Percentiles rank a stretch among this genome's conserved stretches.
These are phyloP conservation scores for Myriangium duriaei DNA, from an alignment of 2,329 filamentous ascomycete species.

Conservation along the genomic window DNA sequence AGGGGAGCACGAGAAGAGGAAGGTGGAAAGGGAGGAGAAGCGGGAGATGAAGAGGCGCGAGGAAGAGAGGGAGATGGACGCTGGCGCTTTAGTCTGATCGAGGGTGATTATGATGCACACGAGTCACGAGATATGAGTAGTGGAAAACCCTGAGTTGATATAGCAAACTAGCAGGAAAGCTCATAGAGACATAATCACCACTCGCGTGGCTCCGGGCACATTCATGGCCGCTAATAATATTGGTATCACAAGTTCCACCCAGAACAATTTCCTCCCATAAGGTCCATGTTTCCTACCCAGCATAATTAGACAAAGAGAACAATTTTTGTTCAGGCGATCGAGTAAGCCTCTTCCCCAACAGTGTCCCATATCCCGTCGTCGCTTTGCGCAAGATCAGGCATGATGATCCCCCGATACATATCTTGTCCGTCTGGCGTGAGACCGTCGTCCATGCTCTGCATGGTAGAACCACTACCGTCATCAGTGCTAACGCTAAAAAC, in stretches of 20 bases:
- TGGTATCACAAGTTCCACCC: too few relatives aligned
- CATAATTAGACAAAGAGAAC: too few relatives aligned
- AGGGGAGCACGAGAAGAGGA: constrained; percentile 25
- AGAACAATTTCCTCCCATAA: constrained; percentile 27
- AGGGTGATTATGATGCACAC: too few relatives aligned
- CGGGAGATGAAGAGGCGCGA: constrained; percentile 21
- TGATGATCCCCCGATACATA: constrained; percentile 19
- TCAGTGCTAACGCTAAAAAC: constrained; percentile 45
- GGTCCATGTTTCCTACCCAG: constrained; percentile 27
- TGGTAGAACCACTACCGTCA: constrained; percentile 39
- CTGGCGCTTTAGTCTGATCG: constrained; percentile 24
- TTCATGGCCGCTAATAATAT: too few relatives aligned
- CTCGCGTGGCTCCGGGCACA: too few relatives aligned
- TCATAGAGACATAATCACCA: too few relatives aligned
- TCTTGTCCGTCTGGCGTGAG: constrained; percentile 16
- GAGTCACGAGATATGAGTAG: too few relatives aligned
- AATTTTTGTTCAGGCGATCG: not conserved
- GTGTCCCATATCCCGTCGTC: constrained; percentile 12
- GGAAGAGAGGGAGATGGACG: constrained; percentile 31
- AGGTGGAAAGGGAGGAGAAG: constrained; percentile 20
- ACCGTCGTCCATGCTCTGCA: constrained; percentile 35
- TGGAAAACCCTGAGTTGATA: too few relatives aligned
- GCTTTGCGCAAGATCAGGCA: constrained; percentile 16
- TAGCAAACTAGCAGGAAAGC: too few relatives aligned
- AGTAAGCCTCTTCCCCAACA: not conserved